Base-by-base conservation (phyloP, 2,329 filamentous ascomycete species). In the Aspergillus thermomutatus region DNA sequence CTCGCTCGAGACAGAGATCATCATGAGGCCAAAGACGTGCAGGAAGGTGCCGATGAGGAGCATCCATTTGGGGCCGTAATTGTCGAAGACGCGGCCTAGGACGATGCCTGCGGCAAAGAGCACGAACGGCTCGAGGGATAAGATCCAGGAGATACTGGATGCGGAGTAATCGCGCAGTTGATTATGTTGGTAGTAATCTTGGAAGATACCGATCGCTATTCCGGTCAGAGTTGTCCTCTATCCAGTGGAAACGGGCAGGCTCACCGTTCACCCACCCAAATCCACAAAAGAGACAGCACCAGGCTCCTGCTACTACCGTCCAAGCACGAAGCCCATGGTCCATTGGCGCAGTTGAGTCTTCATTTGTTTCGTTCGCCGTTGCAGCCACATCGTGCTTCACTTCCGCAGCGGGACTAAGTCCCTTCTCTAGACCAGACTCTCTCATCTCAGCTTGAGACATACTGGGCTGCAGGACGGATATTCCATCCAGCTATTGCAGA, bases 11-110 rank as follows among this genome's bases (percentile, higher is more conserved):
- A 83, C 68, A 28, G 76, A 79, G 5, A 79, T 75, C 82, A 84
- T 84, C 81, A 84, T 84, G 34, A 84, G 68, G 4, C 81, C 81
- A 55, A 84, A 81, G 50, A 83, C 78, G 56, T 84, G 81, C 56
- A 84, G 66, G 57, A 83, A 75, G 3, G 77, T 77, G 17, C 82
- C 82, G 43, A 74, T 65, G 0, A 81, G 43, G 3, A 83, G 69
- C 0, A 89, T 54, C 57, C 75, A 79, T 27, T 79, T 78, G 0
- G 86, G 85, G 0, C 87, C 87, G 59, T 84, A 82, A 55, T 78
- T 82, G 65, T 90, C 87, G 63, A 81, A 87, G 0, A 86, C 47
- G 54, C 83, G 82, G 1, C 87, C 87, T 11, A 84, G 79, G 3
- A 88, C 64, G 0, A 84, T 83, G 0, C 86, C 85, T 64, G 75